These are phyloP conservation scores for Thalassiosira gravida DNA, from an alignment of 352 stramenopile species.

Conservation along the genomic window DNA sequence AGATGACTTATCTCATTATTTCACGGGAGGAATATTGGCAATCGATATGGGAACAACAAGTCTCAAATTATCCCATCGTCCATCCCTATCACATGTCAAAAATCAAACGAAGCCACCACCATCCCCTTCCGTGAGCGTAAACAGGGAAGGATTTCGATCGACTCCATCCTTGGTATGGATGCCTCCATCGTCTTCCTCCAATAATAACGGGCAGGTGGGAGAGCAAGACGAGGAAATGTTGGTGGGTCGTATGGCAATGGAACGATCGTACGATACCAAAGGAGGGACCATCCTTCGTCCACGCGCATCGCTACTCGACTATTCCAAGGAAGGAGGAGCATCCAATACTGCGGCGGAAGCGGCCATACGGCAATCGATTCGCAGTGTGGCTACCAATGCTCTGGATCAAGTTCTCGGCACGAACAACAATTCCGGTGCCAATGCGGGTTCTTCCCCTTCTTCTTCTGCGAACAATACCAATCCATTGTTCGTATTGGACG, in stretches of 20 bases:
- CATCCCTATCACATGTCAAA: background rate
- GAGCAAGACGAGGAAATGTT: conserved; percentile 18
- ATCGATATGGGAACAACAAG: conserved; percentile 40
- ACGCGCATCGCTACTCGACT: background rate
- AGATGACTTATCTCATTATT: conserved; percentile 24
- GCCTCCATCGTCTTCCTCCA: conserved; percentile 9
- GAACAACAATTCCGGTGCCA: background rate
- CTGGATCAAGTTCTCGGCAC: conserved; percentile 42
- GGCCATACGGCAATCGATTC: conserved; percentile 20
- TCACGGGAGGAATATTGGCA: conserved; percentile 40
- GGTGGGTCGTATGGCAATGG: conserved; percentile 31
- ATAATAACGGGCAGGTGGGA: too few relatives aligned
- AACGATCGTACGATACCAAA: conserved; percentile 28
- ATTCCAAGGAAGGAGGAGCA: too few relatives aligned
- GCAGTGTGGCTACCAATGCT: conserved; percentile 28
- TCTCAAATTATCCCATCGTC: conserved; percentile 47
- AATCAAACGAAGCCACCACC: background rate
- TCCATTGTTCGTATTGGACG: conserved; percentile 48
- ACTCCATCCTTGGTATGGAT: conserved; percentile 49
- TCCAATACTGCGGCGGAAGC: too few relatives aligned
- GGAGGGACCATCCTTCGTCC: conserved; percentile 9
- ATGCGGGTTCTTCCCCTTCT: background rate
- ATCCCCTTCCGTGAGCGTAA: conserved; percentile 28
- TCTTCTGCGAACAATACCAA: background rate
- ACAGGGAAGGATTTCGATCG: conserved; percentile 48